Percentiles rank a stretch among this genome's conserved stretches.
phyloP scores from a whole-genome alignment of 2,329 filamentous ascomycete species.

The Plectosphaerella cucumerina region DNA sequence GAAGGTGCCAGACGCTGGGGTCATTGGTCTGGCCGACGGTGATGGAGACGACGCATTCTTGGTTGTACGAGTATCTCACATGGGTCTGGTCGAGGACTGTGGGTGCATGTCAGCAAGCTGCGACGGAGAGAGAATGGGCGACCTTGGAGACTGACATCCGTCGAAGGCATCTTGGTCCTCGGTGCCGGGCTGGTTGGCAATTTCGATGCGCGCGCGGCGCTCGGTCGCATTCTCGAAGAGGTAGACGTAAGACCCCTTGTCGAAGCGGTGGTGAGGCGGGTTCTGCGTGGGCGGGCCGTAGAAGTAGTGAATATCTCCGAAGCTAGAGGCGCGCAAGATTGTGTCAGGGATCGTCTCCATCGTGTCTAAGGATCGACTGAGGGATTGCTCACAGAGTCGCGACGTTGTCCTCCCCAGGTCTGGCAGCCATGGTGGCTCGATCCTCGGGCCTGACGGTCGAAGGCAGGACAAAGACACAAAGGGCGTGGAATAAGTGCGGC shows the following conservation, averaged over 20 bases:
- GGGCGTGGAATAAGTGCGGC: not conserved
- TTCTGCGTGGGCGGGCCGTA: conserved; percentile 63
- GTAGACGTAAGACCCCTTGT: conserved; percentile 76
- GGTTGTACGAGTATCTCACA: conserved; percentile 69
- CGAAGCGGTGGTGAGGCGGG: conserved; percentile 76
- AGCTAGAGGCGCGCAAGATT: conserved; percentile 41
- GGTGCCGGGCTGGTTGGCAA: conserved; percentile 71
- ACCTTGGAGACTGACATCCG: conserved; percentile 54
- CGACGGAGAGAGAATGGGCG: not conserved
- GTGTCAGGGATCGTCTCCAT: conserved; percentile 16
- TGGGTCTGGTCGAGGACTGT: conserved; percentile 62
- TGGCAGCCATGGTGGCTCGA: conserved; percentile 34
- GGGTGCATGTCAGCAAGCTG: not conserved
- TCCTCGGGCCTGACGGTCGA: too few species aligned
- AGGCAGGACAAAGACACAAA: not conserved
- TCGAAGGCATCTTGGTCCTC: conserved; percentile 77
- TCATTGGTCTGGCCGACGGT: conserved; percentile 51
- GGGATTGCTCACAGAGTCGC: conserved; percentile 42
- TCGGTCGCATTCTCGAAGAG: conserved; percentile 70
- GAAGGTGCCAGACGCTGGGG: conserved; percentile 68
- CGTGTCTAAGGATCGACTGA: not conserved
- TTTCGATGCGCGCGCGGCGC: conserved; percentile 65
- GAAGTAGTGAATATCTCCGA: conserved; percentile 76
- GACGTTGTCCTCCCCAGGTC: conserved; percentile 45
- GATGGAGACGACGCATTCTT: conserved; percentile 67